phyloP scores from a whole-genome alignment of 305 asterid genomes.

The Solanum aculeatissimum region DNA sequence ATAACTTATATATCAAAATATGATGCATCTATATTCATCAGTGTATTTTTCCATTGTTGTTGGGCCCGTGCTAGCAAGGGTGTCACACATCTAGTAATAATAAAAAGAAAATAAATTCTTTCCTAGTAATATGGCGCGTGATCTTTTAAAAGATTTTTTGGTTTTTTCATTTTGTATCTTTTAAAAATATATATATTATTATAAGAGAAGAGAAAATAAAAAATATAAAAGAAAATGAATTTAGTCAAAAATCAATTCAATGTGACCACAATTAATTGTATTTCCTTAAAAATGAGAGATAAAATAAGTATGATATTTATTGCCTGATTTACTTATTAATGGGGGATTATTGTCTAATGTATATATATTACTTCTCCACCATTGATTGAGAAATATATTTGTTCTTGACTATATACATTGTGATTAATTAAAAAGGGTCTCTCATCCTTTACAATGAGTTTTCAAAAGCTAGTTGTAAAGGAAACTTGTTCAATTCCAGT shows the following conservation, averaged over 20 bases:
- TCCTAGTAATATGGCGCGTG: not conserved
- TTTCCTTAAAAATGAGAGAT: not conserved
- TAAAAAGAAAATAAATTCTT: not conserved
- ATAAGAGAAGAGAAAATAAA: not conserved
- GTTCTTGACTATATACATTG: not conserved
- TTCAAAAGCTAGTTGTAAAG: not conserved
- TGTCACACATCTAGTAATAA: no score
- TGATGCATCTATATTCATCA: no score
- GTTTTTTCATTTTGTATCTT: not conserved
- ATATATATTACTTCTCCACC: not conserved
- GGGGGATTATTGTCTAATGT: not conserved
- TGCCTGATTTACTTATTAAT: not conserved
- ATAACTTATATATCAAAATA: no score
- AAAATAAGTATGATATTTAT: not conserved
- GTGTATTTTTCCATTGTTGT: no score
- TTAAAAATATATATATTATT: no score
- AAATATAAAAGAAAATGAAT: not conserved
- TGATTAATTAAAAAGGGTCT: not conserved
- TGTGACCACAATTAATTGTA: not conserved
- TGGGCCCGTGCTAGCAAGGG: no score
- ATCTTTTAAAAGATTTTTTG: not conserved
- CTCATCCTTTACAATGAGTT: not conserved
- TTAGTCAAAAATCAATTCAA: not conserved
- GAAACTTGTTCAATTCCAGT: not conserved
- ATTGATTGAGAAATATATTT: not conserved